Conservation (phyloP, 768 basidiomycete species). For the Lactarius tabidus region DNA sequence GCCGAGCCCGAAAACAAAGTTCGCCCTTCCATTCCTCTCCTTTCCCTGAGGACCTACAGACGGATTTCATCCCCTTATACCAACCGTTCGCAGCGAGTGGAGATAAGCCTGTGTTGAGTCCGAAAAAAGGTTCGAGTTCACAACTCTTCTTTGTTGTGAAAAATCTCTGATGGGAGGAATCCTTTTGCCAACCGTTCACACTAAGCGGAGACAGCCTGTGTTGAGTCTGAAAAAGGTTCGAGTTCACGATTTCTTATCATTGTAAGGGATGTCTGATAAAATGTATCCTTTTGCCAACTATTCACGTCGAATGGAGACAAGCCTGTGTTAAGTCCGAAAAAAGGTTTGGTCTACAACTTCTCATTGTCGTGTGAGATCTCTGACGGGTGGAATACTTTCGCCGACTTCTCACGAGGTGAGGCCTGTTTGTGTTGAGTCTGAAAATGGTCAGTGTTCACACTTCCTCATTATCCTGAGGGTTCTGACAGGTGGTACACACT, state of each 20-base stretch:
- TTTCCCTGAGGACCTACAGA: neutral
- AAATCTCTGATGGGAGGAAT: neutral
- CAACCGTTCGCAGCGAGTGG: neutral
- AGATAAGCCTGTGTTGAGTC: neutral
- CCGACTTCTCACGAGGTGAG: neutral
- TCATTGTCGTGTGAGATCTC: neutral
- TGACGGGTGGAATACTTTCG: neutral
- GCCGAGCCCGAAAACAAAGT: neutral
- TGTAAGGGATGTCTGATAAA: too few species aligned
- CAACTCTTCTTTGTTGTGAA: neutral
- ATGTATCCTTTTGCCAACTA: neutral
- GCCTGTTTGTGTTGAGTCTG: neutral
- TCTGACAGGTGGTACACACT: neutral
- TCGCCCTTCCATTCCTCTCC: neutral
- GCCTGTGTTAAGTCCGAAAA: slow-evolving; percentile 1
- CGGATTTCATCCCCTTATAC: neutral
- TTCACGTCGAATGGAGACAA: neutral
- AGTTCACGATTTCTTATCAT: neutral
- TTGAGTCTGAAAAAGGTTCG: neutral
- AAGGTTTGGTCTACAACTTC: neutral
- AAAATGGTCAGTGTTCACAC: neutral
- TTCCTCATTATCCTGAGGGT: neutral
- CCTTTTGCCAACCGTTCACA: neutral
- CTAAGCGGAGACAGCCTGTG: neutral
- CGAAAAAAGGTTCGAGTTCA: slow-evolving; percentile 1